phyloP scores from a whole-genome alignment of 306 rosid genomes.

The Leucaena leucocephala region DNA sequence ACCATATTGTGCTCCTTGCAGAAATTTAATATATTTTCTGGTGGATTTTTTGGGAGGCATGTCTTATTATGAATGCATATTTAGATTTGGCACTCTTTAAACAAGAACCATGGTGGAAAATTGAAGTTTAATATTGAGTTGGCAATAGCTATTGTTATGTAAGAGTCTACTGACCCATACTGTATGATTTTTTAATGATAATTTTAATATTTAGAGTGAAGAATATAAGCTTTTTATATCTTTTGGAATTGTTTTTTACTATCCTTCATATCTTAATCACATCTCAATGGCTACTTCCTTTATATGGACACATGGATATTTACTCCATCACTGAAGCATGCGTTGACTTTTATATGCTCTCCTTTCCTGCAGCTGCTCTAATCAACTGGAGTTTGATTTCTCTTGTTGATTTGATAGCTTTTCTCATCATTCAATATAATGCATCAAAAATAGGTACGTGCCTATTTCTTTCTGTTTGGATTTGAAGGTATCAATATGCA shows the following conservation, averaged over 20 bases:
- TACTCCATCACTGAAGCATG: conserved; percentile 35
- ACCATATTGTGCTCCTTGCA: neutral
- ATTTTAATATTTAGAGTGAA: conserved; percentile 16
- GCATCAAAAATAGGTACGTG: conserved; percentile 67
- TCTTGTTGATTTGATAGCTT: conserved; percentile 72
- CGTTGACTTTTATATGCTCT: conserved; percentile 34
- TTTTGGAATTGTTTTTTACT: conserved; percentile 16
- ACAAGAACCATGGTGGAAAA: neutral
- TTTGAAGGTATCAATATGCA: conserved; percentile 27
- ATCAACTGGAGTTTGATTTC: conserved; percentile 91
- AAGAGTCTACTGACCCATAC: conserved; percentile 15
- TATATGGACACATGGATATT: conserved; percentile 11
- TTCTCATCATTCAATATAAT: conserved; percentile 73
- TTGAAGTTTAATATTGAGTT: conserved; percentile 10
- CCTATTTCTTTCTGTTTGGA: conserved; percentile 35
- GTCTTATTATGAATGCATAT: conserved; percentile 2
- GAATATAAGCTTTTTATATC: conserved; percentile 24
- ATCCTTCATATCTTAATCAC: neutral
- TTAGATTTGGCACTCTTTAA: conserved; percentile 12
- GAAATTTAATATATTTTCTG: neutral
- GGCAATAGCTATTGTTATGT: conserved; percentile 19
- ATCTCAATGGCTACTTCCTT: conserved; percentile 21
- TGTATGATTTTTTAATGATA: conserved; percentile 14
- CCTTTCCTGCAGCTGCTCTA: conserved; percentile 72
- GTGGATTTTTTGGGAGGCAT: conserved; percentile 2